These are phyloP conservation scores for Candida arabinofermentans DNA, from an alignment of 805 yeast genomes.

Conservation along the genomic window DNA sequence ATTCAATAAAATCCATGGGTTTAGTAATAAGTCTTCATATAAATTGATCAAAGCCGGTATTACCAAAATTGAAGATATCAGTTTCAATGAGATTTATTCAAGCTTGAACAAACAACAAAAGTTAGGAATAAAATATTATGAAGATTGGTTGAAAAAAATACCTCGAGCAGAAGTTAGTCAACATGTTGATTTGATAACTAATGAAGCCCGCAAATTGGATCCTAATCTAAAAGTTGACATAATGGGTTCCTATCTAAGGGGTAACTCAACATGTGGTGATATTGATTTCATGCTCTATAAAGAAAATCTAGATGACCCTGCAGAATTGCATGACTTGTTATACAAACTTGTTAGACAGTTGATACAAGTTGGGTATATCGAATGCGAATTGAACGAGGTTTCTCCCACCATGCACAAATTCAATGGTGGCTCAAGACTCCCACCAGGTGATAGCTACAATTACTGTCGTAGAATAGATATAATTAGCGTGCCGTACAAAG, in stretches of 20 bases:
- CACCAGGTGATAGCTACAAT: constrained; percentile 13
- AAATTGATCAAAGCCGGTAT: constrained; percentile 36
- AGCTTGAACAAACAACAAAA: constrained; percentile 23
- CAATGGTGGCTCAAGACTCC: too few species aligned
- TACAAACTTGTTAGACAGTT: constrained; percentile 12
- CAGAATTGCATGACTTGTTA: constrained; percentile 14
- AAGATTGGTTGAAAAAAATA: constrained; percentile 43
- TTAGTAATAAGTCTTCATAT: constrained; percentile 41
- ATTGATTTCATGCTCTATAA: constrained; percentile 47
- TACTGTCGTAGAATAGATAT: constrained; percentile 53
- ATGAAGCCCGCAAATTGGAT: constrained; percentile 28
- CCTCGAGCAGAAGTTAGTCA: constrained; percentile 41
- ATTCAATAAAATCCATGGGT: constrained; percentile 44
- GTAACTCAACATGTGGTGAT: constrained; percentile 44
- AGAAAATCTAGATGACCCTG: constrained; percentile 25
- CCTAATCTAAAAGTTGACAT: constrained; percentile 32
- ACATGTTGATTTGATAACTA: constrained; percentile 35
- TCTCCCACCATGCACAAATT: constrained; percentile 25
- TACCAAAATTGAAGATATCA: constrained; percentile 35
- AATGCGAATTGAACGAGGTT: constrained; percentile 21
- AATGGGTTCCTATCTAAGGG: constrained; percentile 53
- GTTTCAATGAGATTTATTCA: constrained; percentile 15
- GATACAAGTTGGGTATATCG: constrained; percentile 14
- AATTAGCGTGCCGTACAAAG: constrained; percentile 40
- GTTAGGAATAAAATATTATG: constrained; percentile 42